These are phyloP conservation scores for Paramecium octaurelia DNA, from an alignment of 73 alveolate genomes.

Conservation along the genomic window DNA sequence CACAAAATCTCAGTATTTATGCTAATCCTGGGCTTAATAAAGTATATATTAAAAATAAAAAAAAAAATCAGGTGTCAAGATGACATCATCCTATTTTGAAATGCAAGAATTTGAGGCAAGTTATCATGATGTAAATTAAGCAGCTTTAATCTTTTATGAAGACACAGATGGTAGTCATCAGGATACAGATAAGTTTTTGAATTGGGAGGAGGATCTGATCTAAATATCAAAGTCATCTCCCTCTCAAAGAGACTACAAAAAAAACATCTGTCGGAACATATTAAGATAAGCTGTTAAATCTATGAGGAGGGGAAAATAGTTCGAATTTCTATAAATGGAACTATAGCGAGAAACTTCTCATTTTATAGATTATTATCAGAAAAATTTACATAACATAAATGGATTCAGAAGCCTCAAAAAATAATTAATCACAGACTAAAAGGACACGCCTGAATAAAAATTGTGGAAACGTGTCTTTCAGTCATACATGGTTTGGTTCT, in stretches of 20 bases:
- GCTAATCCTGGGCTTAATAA: background rate
- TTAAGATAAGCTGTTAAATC: slow-evolving; percentile 34
- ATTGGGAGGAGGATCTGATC: background rate
- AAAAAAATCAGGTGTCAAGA: background rate
- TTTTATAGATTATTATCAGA: background rate
- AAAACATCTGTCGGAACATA: slow-evolving; percentile 43
- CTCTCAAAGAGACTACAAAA: slow-evolving; percentile 8
- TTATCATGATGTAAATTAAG: background rate
- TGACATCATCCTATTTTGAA: slow-evolving; percentile 8
- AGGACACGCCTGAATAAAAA: background rate
- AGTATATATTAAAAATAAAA: background rate
- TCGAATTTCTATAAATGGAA: slow-evolving; percentile 22
- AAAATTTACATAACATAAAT: background rate
- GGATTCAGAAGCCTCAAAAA: slow-evolving; percentile 38
- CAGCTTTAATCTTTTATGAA: slow-evolving; percentile 12
- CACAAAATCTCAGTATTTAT: background rate
- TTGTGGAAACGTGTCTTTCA: background rate
- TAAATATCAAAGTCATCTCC: background rate
- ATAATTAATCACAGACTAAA: background rate
- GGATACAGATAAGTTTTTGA: slow-evolving; percentile 13
- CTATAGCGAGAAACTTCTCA: background rate
- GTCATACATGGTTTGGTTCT: slow-evolving; percentile 15
- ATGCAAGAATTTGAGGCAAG: slow-evolving; percentile 9
- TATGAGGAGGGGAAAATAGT: background rate
- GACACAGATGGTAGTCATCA: slow-evolving; percentile 19